These are phyloP conservation scores for Suhomyces coccinellae DNA, from an alignment of 1,139 yeast species.

Conservation along the genomic window DNA sequence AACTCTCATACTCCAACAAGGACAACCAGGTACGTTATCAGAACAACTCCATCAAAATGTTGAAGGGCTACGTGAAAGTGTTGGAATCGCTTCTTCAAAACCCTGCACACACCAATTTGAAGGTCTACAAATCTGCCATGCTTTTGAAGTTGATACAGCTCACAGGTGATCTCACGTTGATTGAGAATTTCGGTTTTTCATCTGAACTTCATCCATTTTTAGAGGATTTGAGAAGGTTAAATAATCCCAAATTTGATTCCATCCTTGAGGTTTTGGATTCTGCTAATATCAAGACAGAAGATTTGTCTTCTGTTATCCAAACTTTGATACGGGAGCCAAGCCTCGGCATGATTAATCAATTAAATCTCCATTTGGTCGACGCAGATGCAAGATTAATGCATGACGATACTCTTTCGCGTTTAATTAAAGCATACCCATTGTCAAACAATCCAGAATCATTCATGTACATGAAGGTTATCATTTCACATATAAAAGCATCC, in stretches of 20 bases:
- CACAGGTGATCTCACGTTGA: conserved; percentile 4
- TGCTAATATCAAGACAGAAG: background rate
- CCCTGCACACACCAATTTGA: conserved; percentile 4
- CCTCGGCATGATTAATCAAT: conserved; percentile 2
- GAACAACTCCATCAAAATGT: conserved; percentile 24
- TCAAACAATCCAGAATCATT: conserved; percentile 6
- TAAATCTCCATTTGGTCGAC: conserved; percentile 5
- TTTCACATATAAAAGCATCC: conserved; percentile 3
- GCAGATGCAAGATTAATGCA: background rate
- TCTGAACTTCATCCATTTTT: conserved; percentile 6
- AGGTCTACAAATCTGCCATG: conserved; percentile 9
- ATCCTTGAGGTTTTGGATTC: background rate
- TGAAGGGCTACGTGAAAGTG: conserved; percentile 28
- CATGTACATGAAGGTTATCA: conserved; percentile 9
- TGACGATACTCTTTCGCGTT: conserved; percentile 5
- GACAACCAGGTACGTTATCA: conserved; percentile 15
- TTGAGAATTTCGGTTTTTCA: background rate
- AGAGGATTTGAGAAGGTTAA: conserved; percentile 5
- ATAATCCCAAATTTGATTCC: background rate
- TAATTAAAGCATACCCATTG: conserved; percentile 8
- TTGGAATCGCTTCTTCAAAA: conserved; percentile 12
- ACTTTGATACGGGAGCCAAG: background rate
- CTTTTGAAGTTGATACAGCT: conserved; percentile 11
- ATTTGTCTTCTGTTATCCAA: background rate
- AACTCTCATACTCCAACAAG: conserved; percentile 12